Conservation (phyloP, 208 protist genomes). For the Acanthamoeba healyi region DNA sequence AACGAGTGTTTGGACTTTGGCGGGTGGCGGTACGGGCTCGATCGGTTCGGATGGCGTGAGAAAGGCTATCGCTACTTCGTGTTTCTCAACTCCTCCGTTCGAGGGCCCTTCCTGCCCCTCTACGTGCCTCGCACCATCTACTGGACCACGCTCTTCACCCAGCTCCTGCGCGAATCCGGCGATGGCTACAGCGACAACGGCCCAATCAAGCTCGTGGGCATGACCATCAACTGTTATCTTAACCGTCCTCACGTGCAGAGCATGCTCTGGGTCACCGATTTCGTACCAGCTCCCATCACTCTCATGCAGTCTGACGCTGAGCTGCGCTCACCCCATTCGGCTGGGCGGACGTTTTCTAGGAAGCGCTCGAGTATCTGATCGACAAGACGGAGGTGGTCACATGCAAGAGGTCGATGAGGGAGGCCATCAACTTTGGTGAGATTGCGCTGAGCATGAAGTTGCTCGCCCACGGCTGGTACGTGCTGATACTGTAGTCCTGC, state of each 20-base stretch:
- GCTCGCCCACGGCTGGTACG: neutral
- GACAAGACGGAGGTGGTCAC: neutral
- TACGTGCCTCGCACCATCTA: neutral
- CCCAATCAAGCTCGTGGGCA: slow-evolving; percentile 5
- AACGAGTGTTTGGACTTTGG: slow-evolving; percentile 2
- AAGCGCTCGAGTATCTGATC: neutral
- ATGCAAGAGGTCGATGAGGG: neutral
- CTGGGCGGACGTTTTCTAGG: too few species aligned
- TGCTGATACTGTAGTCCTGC: too few species aligned
- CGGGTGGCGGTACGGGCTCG: neutral
- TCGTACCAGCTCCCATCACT: neutral
- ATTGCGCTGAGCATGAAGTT: neutral
- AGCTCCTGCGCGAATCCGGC: neutral
- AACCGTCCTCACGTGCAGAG: neutral
- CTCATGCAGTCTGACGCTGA: neutral
- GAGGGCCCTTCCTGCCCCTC: neutral
- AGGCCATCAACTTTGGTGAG: neutral
- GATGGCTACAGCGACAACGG: slow-evolving; percentile 10
- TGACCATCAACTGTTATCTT: slow-evolving; percentile 21
- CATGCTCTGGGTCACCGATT: neutral
- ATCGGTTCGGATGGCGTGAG: neutral
- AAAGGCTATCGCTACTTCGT: neutral
- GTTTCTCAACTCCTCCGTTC: neutral
- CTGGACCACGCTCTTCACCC: slow-evolving; percentile 5
- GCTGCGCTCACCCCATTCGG: too few species aligned